Evolutionary conservation across 345 rosid species (phyloP).

Genomic region (Aquilaria sinensis): DNA sequence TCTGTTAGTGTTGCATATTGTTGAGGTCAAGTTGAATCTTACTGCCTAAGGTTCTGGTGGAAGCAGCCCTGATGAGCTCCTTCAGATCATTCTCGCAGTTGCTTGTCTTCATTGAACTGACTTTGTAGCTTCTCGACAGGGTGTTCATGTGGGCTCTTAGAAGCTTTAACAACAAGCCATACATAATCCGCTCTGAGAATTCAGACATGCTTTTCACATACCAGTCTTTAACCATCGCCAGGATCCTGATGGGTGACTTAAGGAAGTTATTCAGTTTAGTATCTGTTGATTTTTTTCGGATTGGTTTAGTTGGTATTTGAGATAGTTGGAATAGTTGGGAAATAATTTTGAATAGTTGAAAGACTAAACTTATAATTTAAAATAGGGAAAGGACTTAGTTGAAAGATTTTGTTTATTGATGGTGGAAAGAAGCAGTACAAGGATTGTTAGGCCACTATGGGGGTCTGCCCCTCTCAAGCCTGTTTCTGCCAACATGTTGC

Average conservation of each 20-base stretch:
- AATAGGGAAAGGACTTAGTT: too few species aligned
- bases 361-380: too few species aligned
- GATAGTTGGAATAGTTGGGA: too few species aligned
- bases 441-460: too few species aligned
- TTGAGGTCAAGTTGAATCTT: constrained; percentile 3
- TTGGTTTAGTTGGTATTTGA: too few species aligned
- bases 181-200: constrained; percentile 39
- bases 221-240: constrained; percentile 44
- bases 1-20: neutral
- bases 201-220: constrained; percentile 51
- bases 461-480: too few species aligned
- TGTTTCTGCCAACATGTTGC: too few species aligned
- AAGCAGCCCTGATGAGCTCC: constrained; percentile 48
- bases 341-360: too few species aligned
- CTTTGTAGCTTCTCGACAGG: constrained; percentile 48
- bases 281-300: neutral
- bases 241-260: constrained; percentile 38
- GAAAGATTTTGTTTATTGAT: too few species aligned
- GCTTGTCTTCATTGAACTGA: constrained; percentile 26
- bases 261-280: constrained; percentile 30
- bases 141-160: constrained; percentile 30
- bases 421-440: too few species aligned
- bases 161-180: constrained; percentile 29
- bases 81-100: constrained; percentile 26
- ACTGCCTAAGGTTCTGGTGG: constrained; percentile 24